Percentiles rank a stretch among this genome's conserved stretches.
These are phyloP conservation scores for Zea mays DNA, from an alignment of 176 grass and related monocot species.

Conservation along the genomic window DNA sequence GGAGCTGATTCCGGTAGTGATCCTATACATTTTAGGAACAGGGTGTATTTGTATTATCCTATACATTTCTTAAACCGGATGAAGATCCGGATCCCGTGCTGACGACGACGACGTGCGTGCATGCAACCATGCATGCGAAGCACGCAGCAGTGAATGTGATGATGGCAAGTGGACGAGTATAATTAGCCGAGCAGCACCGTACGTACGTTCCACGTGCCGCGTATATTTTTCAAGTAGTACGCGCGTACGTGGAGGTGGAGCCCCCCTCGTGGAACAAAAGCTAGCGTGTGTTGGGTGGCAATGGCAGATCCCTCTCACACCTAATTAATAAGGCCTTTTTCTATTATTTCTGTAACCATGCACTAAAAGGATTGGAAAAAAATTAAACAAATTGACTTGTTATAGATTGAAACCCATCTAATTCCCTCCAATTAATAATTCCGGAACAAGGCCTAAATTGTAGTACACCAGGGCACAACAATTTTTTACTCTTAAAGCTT, in stretches of 20 bases:
- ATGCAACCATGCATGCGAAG: background rate
- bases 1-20: no score
- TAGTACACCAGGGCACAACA: no score
- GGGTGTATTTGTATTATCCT: no score
- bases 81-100: no score
- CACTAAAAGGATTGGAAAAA: no score
- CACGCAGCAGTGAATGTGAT: slow-evolving; percentile 13
- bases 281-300: slow-evolving; percentile 2
- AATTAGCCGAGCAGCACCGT: background rate
- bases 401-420: no score
- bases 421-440: no score
- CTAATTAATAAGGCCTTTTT: background rate
- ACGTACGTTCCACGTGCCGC: slow-evolving; percentile 30
- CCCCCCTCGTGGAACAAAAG: slow-evolving; percentile 22
- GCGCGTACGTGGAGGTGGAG: background rate
- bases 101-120: background rate
- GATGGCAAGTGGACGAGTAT: background rate
- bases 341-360: no score
- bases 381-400: no score
- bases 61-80: no score
- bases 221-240: background rate
- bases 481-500: background rate
- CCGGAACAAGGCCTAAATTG: no score
- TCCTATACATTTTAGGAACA: no score
- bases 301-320: background rate